These are phyloP conservation scores for Irpex lacteus DNA, from an alignment of 1,284 basidiomycete genomes.

Conservation along the genomic window DNA sequence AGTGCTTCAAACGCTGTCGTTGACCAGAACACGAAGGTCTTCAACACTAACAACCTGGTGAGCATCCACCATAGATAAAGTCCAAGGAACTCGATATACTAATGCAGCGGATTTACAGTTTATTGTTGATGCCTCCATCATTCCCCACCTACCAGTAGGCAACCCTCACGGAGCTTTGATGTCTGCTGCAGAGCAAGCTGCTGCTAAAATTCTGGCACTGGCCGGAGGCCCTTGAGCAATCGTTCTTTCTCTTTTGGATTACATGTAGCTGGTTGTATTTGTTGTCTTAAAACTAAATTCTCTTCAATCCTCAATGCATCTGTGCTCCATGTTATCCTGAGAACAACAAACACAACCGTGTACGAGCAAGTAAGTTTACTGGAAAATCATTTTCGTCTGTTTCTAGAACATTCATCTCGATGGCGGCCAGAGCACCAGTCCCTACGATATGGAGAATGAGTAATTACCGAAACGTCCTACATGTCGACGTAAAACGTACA, in stretches of 20 bases:
- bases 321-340: no score
- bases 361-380: no score
- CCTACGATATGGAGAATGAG: no score
- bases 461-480: no score
- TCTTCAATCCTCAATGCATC: no score
- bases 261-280: not conserved
- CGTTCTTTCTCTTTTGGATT: not conserved
- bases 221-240: conserved; percentile 44
- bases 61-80: conserved; percentile 18
- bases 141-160: conserved; percentile 46
- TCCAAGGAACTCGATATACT: not conserved
- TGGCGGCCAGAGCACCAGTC: no score
- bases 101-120: conserved; percentile 24
- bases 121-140: conserved; percentile 37
- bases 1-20: conserved; percentile 42
- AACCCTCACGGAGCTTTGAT: conserved; percentile 56
- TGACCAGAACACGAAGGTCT: conserved; percentile 56
- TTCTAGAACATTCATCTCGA: no score
- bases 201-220: conserved; percentile 50
- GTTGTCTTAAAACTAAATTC: not conserved
- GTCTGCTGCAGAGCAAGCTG: conserved; percentile 54
- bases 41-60: conserved; percentile 55
- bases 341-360: no score
- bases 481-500: no score
- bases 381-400: no score